phyloP scores from a whole-genome alignment of 1,284 basidiomycete species.

The Tilletia caries region DNA sequence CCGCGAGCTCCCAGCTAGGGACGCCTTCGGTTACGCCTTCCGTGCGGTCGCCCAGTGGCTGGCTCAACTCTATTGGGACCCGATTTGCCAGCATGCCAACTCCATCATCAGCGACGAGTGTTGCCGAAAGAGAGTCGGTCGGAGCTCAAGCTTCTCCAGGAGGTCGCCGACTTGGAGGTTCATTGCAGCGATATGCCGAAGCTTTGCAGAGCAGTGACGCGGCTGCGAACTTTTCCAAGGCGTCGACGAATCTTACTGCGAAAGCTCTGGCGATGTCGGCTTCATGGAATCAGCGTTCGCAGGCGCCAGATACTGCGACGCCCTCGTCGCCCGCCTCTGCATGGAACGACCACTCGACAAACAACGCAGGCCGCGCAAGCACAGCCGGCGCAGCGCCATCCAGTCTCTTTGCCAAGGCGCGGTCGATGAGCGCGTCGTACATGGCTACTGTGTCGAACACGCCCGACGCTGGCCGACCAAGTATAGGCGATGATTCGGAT shows the following conservation, averaged over 20 bases:
- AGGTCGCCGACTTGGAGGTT: not conserved
- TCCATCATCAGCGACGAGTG: not conserved
- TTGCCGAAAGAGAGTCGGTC: not conserved
- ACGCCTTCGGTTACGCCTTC: not conserved
- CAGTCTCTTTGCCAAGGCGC: slow-evolving; percentile 25
- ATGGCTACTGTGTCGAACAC: slow-evolving; percentile 4
- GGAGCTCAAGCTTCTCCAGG: not conserved
- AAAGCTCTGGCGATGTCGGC: slow-evolving; percentile 41
- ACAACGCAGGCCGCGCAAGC: not conserved
- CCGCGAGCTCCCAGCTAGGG: no score
- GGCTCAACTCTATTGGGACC: not conserved
- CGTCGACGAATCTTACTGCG: slow-evolving; percentile 46
- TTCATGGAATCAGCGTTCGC: slow-evolving; percentile 28
- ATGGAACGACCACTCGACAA: slow-evolving; percentile 1
- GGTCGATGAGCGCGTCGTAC: slow-evolving; percentile 18
- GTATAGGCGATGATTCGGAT: not conserved
- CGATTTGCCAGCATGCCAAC: slow-evolving; percentile 5
- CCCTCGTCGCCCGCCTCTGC: slow-evolving; percentile 17
- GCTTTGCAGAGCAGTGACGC: slow-evolving; percentile 48
- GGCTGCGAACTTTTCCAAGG: slow-evolving; percentile 47
- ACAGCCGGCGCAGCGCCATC: slow-evolving; percentile 13
- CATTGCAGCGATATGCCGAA: slow-evolving; percentile 23
- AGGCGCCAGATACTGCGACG: slow-evolving; percentile 20
- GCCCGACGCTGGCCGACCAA: not conserved
- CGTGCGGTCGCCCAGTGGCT: not conserved